A percentile compares a stretch with the other conserved stretches of the same genome.
Conservation (phyloP, 768 basidiomycete species). For the Nevesoporus exiguus region DNA sequence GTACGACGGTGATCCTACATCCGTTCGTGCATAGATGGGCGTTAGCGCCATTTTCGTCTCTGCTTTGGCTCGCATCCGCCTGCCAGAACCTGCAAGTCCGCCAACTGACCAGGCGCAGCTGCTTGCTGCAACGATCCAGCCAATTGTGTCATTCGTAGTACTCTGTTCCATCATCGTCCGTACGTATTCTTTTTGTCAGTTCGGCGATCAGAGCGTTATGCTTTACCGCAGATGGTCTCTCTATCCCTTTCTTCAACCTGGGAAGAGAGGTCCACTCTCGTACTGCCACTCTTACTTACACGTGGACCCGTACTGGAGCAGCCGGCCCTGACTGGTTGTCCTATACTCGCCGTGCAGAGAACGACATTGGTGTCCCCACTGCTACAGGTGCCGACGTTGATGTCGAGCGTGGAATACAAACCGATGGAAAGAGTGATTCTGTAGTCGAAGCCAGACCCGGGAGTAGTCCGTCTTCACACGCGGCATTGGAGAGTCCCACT, state of each 20-base stretch:
- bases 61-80: constrained; percentile 59
- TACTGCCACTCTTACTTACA: constrained; percentile 44
- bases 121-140: constrained; percentile 69
- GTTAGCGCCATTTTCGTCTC: constrained; percentile 90
- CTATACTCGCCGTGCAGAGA: constrained; percentile 28
- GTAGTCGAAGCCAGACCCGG: not conserved
- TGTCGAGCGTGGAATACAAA: constrained; percentile 20
- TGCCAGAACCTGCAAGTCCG: constrained; percentile 56
- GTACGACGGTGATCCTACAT: not conserved
- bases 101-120: constrained; percentile 68
- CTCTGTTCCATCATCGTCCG: constrained; percentile 82
- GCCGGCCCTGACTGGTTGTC: constrained; percentile 45
- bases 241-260: constrained; percentile 63
- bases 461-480: not conserved
- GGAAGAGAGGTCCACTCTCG: constrained; percentile 45
- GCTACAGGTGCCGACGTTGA: constrained; percentile 2
- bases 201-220: not conserved
- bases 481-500: not conserved
- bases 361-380: not conserved
- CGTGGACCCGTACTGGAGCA: constrained; percentile 37
- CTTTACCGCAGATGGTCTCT: constrained; percentile 53
- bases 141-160: constrained; percentile 86
- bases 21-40: constrained; percentile 61
- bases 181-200: constrained; percentile 35
- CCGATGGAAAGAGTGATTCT: not conserved